Conservation (phyloP, 805 yeast species). For the Pichia eremophila region DNA sequence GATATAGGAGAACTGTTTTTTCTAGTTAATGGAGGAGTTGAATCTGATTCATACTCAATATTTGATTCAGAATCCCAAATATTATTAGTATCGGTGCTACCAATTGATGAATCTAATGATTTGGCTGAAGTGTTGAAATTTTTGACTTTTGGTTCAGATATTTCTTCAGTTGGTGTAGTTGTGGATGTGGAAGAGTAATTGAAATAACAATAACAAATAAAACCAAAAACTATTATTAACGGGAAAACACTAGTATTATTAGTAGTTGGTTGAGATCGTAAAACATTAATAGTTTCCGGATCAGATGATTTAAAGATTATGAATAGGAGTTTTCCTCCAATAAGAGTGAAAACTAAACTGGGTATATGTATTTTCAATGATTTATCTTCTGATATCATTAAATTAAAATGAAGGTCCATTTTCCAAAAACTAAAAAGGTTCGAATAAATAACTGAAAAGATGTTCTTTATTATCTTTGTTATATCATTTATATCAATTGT, state of each 20-base stretch:
- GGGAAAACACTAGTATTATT: not conserved
- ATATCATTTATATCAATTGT: not conserved
- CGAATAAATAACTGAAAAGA: not conserved
- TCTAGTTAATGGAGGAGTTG: constrained; percentile 1
- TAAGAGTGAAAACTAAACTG: constrained; percentile 8
- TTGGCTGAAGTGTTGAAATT: too few relatives aligned
- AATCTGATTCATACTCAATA: not conserved
- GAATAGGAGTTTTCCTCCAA: constrained; percentile 10
- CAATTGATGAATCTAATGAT: not conserved
- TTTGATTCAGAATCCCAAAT: not conserved
- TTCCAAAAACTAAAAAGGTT: constrained; percentile 16
- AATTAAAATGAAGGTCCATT: constrained; percentile 20
- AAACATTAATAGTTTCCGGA: not conserved
- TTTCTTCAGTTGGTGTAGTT: too few relatives aligned
- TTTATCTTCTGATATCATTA: constrained; percentile 15
- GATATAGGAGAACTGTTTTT: not conserved
- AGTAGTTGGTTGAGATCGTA: not conserved
- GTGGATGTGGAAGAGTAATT: too few relatives aligned
- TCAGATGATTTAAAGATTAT: constrained; percentile 1
- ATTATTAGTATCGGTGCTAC: not conserved
- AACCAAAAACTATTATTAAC: too few relatives aligned
- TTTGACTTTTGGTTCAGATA: too few relatives aligned
- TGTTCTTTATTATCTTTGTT: not conserved
- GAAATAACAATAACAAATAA: too few relatives aligned
- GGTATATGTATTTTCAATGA: constrained; percentile 22